A percentile compares a stretch with the other conserved stretches of the same genome.
Evolutionary conservation across 352 stramenopile species (phyloP).

Genomic region (Pseudoperonospora humuli): DNA sequence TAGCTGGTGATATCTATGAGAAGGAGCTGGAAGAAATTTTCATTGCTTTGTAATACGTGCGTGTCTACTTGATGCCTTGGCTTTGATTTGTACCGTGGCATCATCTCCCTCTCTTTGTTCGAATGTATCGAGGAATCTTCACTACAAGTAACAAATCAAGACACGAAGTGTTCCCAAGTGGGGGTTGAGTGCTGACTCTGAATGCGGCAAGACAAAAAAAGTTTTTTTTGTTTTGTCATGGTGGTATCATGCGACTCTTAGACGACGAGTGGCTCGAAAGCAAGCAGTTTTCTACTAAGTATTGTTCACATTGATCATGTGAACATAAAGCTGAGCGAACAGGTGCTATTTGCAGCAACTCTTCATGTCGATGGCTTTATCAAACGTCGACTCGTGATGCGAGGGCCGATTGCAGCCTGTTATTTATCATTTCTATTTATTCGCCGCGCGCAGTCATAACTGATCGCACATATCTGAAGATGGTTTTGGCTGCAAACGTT

Average conservation of each 20-base stretch:
- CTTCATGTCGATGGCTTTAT: not conserved
- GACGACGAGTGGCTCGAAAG: constrained; percentile 4
- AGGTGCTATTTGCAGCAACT: not conserved
- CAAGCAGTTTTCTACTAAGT: constrained; percentile 8
- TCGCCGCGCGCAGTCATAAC: too few relatives aligned
- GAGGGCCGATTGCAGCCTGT: not conserved
- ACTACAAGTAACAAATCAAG: constrained; percentile 3
- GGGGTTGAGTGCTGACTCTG: not conserved
- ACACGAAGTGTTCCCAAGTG: constrained; percentile 7
- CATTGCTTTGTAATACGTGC: constrained; percentile 41
- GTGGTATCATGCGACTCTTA: constrained; percentile 9
- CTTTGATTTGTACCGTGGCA: constrained; percentile 24
- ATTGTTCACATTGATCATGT: constrained; percentile 2
- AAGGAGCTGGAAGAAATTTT: constrained; percentile 15
- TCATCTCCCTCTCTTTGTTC: constrained; percentile 13
- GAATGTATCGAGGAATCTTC: constrained; percentile 12
- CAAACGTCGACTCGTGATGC: not conserved
- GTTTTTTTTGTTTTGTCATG: constrained; percentile 1
- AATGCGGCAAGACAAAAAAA: too few relatives aligned
- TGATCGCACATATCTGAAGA: too few relatives aligned
- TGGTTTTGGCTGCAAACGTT: too few relatives aligned
- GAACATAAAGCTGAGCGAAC: not conserved
- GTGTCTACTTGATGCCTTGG: constrained; percentile 30
- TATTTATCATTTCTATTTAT: too few relatives aligned
- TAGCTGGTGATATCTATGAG: constrained; percentile 9